Evolutionary conservation across 495 filamentous ascomycete species (phyloP), one percentile per base, ranked within the genome.

Genomic region (Chaetomium cochliodes): DNA sequence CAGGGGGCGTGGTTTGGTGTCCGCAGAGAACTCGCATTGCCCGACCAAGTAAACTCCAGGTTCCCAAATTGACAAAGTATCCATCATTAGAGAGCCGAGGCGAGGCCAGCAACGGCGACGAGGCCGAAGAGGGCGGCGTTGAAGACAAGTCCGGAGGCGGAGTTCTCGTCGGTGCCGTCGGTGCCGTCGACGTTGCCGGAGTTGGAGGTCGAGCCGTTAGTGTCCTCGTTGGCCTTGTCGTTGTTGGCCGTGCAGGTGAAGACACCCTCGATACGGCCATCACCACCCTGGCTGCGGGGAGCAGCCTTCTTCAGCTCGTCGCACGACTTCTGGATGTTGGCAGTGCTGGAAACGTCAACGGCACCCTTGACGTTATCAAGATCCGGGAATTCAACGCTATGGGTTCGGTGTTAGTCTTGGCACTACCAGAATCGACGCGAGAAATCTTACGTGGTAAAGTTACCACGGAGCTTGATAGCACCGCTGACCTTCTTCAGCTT

Each of bases 401-500:
- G 60, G 62, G n/a, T 18, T 25, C 20, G 1, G 22, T n/a, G 47
- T 69, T 23, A 66, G 55, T 44, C 20, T 22, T 16, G 7, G 37
- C 44, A 54, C 11, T 23, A 3, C 12, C 12, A 25, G n/a, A 23
- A 3, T 15, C 1, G 13, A 2, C 26, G 1, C 1, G 41, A 13
- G 11, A 50, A 20, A 23, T 85, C 92, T 82, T 82, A 97, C 90
- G 85, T 80, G 57, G 85, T 84, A 77, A 97, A 96, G 78, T 85
- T 88, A 71, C 94, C 94, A 70, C 86, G 86, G 78, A 97, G 86
- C 80, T 96, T 91, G 76, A 99, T 80, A 64, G 93, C 93, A 78
- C 93, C 94, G 66, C 82, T 84, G 52, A 98, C 84, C n/a, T 74
- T 81, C 64, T 82, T 70, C 25, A 98, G 82, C 50, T 78, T 70